Base-by-base conservation (phyloP, 202 grass and related monocot genomes). In the Miscanthus sacchariflorus region DNA sequence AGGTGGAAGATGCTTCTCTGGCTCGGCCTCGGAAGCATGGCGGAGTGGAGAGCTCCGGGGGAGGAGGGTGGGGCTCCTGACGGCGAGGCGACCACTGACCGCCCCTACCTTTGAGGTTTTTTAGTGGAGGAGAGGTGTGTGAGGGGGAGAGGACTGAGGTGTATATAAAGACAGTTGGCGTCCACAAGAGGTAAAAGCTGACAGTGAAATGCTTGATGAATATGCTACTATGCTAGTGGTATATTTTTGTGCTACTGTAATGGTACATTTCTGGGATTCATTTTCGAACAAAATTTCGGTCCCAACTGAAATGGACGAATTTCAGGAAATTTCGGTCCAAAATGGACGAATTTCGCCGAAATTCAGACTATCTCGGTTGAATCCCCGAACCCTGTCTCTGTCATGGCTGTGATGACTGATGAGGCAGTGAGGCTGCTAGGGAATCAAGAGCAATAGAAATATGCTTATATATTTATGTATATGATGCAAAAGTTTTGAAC, bases 1-100 rank as follows among this genome's bases (percentile, higher is more conserved):
- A 91, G 77, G 44, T 88, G 74, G 85, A 94, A 92, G 87, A 92
- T 88, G 90, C 85, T 88, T 82, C 83, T 88, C 38, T 84, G 69
- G n/a, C 76, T 81, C 30, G 75, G 75, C 80, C 87, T 88, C 17
- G 88, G 88, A 78, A 88, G 75, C 93, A 95, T 92, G 85, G 80
- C n/a, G 54, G 35, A 46, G 68, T 14, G 45, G 46, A 17, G 24
- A 15, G 46, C 46, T 2, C 78, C 66, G 9, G n/a, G 24, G 74
- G 83, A 85, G 68, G 58, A 54, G 46, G 87, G 13, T 48, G 9
- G 72, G 8, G 44, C 9, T 67, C 28, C 49, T 45, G 70, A 61
- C 14, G 61, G 6, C 39, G 73, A 49, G 76, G 63, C 28, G 24
- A 23, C 65, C 61, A 88, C 86, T 56, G 17, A 56, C 80, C 40